Base-by-base conservation (phyloP, 805 yeast species). In the Wickerhamomyces queroliae region DNA sequence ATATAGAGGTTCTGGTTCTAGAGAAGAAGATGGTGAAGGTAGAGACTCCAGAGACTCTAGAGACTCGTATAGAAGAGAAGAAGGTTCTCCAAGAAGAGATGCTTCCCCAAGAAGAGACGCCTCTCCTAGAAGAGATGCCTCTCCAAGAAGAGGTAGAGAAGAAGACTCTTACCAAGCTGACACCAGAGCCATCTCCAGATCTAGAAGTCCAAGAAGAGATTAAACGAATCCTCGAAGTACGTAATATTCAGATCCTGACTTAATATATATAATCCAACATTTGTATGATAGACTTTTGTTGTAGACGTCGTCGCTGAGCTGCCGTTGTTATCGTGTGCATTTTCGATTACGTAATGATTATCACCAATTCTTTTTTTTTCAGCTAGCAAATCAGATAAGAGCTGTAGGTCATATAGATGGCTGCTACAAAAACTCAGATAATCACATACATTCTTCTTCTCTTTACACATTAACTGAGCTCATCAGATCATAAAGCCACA, bases 171-270 rank as follows among this genome's bases (percentile, higher is more conserved):
- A 41, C 21, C 17, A 41, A 17, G 2, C 23, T 6, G 42, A 34
- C 5, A 52, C 46, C 30, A 51, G 57, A 48, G 44, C 41, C 19
- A 38, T 45, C 17, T 49, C 56, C 13, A 53, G 58, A 53, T 55
- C 61, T 13, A 56, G 61, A 54, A 52, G 58, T 17, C 62, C 62
- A 46, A 45, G 46, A 40, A 52, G 58, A 43, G 55, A 53, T 35
- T 45, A 39, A 33, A 16, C n/a, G n/a, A n/a, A n/a, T n/a, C n/a
- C n/a, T n/a, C n/a, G n/a, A 12, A 28, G n/a, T 27, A 27, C 16
- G 17, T 15, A 13, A 7, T 28, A 13, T 25, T 25, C 12, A n/a
- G n/a, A n/a, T n/a, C n/a, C n/a, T n/a, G n/a, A n/a, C n/a, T n/a
- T n/a, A n/a, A n/a, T n/a, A n/a, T n/a, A n/a, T n/a, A n/a, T n/a